Conservation (phyloP, 306 rosid species). For the Vigna hirtella region DNA sequence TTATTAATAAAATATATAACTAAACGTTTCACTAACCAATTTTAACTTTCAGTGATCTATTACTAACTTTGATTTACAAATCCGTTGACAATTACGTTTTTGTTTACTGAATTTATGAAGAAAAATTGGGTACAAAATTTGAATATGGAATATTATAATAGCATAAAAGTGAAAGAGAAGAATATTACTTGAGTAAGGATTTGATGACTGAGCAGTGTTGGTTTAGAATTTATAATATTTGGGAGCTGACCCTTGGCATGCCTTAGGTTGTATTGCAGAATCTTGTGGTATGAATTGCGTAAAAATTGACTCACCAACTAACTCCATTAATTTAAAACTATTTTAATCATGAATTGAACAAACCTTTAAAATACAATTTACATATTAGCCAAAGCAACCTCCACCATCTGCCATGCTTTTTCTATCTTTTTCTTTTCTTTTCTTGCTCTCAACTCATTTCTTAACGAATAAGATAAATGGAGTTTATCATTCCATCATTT, state of each 20-base stretch:
- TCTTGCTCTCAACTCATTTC: conserved; percentile 17
- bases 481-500: not conserved
- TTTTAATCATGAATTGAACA: not conserved
- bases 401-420: not conserved
- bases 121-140: no score
- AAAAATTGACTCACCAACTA: not conserved
- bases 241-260: conserved; percentile 1
- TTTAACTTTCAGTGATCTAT: no score
- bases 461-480: not conserved
- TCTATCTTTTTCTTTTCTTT: not conserved
- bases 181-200: not conserved
- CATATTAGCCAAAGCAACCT: not conserved
- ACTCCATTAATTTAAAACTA: not conserved
- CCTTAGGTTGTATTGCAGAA: not conserved
- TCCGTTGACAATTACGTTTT: no score
- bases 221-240: not conserved
- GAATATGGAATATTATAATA: not conserved
- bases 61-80: no score
- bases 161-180: not conserved
- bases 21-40: no score
- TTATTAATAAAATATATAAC: no score
- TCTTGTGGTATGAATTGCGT: not conserved
- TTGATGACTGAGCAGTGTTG: not conserved
- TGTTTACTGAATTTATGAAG: no score
- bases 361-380: not conserved